Evolutionary conservation across 768 basidiomycete genomes (phyloP).

Genomic region (Leucosporidium creatinivorum): DNA sequence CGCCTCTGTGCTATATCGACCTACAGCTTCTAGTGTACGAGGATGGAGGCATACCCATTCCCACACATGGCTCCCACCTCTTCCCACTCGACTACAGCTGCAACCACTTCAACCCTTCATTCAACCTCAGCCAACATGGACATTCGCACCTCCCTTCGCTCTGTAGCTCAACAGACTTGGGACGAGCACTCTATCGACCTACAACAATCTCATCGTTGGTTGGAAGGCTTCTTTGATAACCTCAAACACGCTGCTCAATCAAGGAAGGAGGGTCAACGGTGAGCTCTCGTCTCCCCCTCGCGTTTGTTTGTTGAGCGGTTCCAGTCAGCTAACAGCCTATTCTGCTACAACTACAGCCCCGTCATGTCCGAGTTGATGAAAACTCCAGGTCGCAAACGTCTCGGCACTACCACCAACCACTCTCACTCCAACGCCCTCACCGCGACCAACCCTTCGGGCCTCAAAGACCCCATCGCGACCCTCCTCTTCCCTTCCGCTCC

Average conservation of each 20-base stretch:
- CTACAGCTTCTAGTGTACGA: no score
- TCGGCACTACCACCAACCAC: slow-evolving; percentile 3
- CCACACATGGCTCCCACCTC: no score
- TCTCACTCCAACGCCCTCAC: neutral
- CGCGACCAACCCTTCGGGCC: neutral
- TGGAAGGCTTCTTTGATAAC: neutral
- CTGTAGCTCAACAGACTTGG: neutral
- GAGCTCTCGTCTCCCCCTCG: neutral
- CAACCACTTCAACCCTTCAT: no score
- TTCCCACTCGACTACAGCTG: no score
- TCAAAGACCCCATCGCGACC: slow-evolving; percentile 26
- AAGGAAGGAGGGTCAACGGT: neutral
- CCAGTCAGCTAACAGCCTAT: no score
- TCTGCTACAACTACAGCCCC: neutral
- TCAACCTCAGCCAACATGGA: no score
- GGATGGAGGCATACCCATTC: no score
- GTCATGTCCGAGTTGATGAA: slow-evolving; percentile 28
- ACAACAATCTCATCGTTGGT: neutral
- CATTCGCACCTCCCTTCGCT: no score
- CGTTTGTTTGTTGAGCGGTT: neutral
- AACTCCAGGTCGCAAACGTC: slow-evolving; percentile 23
- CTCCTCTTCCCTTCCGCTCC: slow-evolving; percentile 24
- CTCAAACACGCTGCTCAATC: neutral
- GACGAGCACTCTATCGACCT: neutral
- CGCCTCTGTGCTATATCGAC: no score